Evolutionary conservation across 1,284 basidiomycete genomes (phyloP), one percentile per base, ranked within the genome.

Genomic region (Pholiota adiposa): DNA sequence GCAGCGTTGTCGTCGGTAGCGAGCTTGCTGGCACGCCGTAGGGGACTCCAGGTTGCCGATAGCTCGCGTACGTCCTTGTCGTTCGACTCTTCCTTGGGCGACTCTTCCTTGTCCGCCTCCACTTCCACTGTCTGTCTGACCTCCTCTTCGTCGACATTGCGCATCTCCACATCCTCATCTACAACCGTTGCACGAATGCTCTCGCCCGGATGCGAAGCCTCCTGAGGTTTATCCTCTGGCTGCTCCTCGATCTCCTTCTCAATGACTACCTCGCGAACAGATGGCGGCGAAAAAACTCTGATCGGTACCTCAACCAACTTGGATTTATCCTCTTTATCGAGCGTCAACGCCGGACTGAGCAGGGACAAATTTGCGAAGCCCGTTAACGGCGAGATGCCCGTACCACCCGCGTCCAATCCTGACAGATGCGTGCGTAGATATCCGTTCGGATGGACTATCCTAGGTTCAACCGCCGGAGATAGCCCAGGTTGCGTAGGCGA

Each of bases 281-380:
- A n/a, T n/a, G n/a, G n/a, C n/a, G n/a, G n/a, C n/a, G n/a, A n/a
- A n/a, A n/a, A n/a, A n/a, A n/a, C 5, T 11, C 29, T 31, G 5
- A 5, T 31, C 29, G 29, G 5, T 31, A 11, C 5, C 29, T n/a
- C n/a, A n/a, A n/a, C n/a, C n/a, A n/a, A n/a, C 29, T 11, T 31
- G 29, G 29, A 11, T n/a, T 29, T 21, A 16, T 29, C 46, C 29
- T 27, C 38, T 4, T 53, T n/a, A 9, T 16, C 57, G 33, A 29
- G 60, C 16, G 65, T 19, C 21, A 65, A 38, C 9, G 64, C 64
- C 11, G 75, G 75, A 19, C 75, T 76, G 23, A 71, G 58, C 34
- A 77, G 58, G 1, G 77, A 77, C 25, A 78, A 61, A 27, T 72
- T 72, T 29, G 74, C 71, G 58, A 78, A 77, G 2, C 69, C 69